phyloP scores from a whole-genome alignment of 495 filamentous ascomycete species.

The Aspergillus conjunctus region DNA sequence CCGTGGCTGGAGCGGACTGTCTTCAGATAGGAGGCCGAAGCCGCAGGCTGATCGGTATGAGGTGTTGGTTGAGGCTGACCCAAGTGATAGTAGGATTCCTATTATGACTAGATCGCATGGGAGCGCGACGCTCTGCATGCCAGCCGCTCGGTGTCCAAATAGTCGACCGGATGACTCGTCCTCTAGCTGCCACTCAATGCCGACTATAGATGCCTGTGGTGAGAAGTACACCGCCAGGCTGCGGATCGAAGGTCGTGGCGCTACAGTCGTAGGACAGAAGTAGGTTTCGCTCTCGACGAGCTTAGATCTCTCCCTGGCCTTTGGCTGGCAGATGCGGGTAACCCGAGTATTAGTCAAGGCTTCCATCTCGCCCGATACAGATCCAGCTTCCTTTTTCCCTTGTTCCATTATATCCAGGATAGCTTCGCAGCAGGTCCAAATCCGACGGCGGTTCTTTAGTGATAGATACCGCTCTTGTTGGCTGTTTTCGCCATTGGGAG shows the following conservation, averaged over 20 bases:
- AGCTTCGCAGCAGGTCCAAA: constrained; percentile 12
- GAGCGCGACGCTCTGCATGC: neutral
- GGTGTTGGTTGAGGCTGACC: neutral
- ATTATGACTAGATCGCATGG: neutral
- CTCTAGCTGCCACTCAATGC: neutral
- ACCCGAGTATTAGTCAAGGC: neutral
- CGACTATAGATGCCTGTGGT: neutral
- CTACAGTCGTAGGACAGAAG: neutral
- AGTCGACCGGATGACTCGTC: neutral
- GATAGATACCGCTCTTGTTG: neutral
- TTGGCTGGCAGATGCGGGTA: neutral
- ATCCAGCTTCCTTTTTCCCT: neutral
- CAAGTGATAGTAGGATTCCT: neutral
- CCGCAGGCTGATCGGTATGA: neutral
- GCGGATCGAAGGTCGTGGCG: neutral
- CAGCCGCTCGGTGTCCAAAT: neutral
- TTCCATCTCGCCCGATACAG: neutral
- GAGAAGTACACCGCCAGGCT: neutral
- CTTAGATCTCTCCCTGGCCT: neutral
- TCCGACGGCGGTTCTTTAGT: constrained; percentile 9
- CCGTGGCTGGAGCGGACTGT: neutral
- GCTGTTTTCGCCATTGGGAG: neutral
- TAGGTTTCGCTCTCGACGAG: neutral
- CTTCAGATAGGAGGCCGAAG: neutral
- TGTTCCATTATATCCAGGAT: constrained; percentile 1